Evolutionary conservation across 208 protist species (phyloP).

Genomic region (Wallacemonas sp.): DNA sequence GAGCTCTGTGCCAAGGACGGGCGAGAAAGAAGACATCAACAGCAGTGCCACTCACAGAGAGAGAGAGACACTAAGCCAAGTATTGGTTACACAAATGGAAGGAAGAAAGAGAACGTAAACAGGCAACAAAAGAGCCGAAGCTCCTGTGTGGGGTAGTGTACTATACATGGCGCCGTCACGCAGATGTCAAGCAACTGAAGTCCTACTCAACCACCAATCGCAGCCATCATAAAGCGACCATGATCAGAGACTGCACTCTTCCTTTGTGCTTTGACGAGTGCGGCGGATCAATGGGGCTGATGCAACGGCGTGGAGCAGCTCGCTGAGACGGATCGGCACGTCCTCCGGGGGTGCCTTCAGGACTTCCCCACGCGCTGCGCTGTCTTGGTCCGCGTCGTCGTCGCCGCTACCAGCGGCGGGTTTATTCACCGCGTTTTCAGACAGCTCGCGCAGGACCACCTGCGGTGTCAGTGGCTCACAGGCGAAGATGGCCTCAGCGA

Average conservation of each 20-base stretch:
- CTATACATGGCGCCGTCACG: no score
- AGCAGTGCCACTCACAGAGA: neutral
- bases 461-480: constrained; percentile 70
- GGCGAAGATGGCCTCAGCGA: constrained; percentile 44
- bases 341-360: neutral
- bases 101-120: constrained; percentile 8
- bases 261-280: constrained; percentile 16
- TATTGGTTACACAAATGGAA: neutral
- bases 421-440: constrained; percentile 35
- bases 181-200: constrained; percentile 3
- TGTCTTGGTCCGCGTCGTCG: neutral
- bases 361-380: neutral
- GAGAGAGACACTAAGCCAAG: neutral
- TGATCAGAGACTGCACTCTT: constrained; percentile 30
- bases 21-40: neutral
- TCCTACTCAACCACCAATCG: neutral
- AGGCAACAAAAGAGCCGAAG: neutral
- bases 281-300: constrained; percentile 64
- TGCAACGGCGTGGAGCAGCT: constrained; percentile 50
- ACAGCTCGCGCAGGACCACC: constrained; percentile 65
- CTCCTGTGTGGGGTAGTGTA: no score
- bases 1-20: neutral
- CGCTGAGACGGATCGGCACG: constrained; percentile 38
- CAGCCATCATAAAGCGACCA: neutral
- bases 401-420: neutral